Evolutionary conservation across 1,139 yeast species (phyloP).

Genomic region (Yamadazyma sp.): DNA sequence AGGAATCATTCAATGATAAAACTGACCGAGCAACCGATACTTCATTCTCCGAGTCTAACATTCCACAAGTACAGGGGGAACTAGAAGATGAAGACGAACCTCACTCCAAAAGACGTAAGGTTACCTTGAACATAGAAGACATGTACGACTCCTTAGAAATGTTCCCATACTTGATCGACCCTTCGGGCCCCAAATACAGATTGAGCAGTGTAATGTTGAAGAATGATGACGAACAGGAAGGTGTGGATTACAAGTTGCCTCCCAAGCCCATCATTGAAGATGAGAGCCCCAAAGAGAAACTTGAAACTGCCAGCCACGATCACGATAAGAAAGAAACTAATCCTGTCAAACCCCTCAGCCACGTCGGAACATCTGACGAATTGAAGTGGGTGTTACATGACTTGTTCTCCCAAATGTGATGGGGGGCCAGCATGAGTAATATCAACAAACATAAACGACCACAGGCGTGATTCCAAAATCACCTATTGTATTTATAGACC

Average conservation of each 20-base stretch:
- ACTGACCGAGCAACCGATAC: slow-evolving; percentile 2
- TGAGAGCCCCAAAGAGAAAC: slow-evolving; percentile 5
- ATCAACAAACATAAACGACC: no score
- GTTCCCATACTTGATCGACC: slow-evolving; percentile 68
- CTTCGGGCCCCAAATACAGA: slow-evolving; percentile 59
- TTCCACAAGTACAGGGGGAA: slow-evolving; percentile 5
- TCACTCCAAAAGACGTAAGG: slow-evolving; percentile 24
- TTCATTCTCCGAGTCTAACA: slow-evolving; percentile 1
- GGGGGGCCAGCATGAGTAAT: no score
- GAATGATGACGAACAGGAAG: slow-evolving; percentile 53
- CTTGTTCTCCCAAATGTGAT: slow-evolving; percentile 38
- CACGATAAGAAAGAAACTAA: slow-evolving; percentile 4
- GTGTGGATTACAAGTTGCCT: slow-evolving; percentile 46
- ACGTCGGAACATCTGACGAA: slow-evolving; percentile 67
- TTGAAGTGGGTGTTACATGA: slow-evolving; percentile 72
- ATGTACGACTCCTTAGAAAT: slow-evolving; percentile 61
- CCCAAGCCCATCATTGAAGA: slow-evolving; percentile 20
- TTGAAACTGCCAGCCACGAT: slow-evolving; percentile 3
- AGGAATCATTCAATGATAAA: slow-evolving; percentile 14
- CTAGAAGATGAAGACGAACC: slow-evolving; percentile 21
- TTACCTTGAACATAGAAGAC: slow-evolving; percentile 63
- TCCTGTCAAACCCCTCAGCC: slow-evolving; percentile 16
- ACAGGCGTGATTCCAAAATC: no score
- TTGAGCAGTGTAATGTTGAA: slow-evolving; percentile 53
- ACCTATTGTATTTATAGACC: slow-evolving; percentile 2